Percentiles rank a stretch among this genome's conserved stretches.
phyloP scores from a whole-genome alignment of 140 eudicot genomes.

The Stevia rebaudiana region DNA sequence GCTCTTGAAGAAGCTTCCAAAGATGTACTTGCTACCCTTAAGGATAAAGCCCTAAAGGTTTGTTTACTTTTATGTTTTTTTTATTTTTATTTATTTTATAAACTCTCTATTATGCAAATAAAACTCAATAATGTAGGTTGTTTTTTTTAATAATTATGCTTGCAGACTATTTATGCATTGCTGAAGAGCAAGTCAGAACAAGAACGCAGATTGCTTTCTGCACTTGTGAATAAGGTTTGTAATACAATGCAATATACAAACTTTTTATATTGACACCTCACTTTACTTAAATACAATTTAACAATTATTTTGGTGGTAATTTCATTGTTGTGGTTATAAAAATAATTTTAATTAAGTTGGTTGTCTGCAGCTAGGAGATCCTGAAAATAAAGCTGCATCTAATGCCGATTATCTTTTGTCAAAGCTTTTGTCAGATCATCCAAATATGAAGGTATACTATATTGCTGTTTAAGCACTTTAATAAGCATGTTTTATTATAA shows the following conservation, averaged over 20 bases:
- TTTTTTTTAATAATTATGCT: slow-evolving; percentile 2
- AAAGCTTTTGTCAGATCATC: slow-evolving; percentile 86
- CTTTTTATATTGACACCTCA: background rate
- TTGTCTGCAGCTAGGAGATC: slow-evolving; percentile 88
- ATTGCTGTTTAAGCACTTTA: background rate
- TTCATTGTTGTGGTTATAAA: background rate
- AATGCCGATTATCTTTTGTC: slow-evolving; percentile 86
- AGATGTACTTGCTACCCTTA: slow-evolving; percentile 73
- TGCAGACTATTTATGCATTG: slow-evolving; percentile 70
- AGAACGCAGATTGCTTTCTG: slow-evolving; percentile 80
- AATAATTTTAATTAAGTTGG: slow-evolving; percentile 1
- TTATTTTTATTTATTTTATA: slow-evolving; percentile 13
- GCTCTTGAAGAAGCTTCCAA: slow-evolving; percentile 92
- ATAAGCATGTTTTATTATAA: background rate
- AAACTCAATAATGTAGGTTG: background rate
- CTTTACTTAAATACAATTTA: background rate
- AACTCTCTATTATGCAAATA: background rate
- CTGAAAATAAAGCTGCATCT: slow-evolving; percentile 88
- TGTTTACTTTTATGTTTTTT: slow-evolving; percentile 2
- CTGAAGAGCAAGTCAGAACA: slow-evolving; percentile 90
- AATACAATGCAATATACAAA: too few species aligned
- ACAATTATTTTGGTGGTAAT: background rate
- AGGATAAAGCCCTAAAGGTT: slow-evolving; percentile 76
- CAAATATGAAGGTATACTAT: slow-evolving; percentile 83
- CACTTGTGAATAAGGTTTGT: slow-evolving; percentile 85